Evolutionary conservation across 768 basidiomycete genomes (phyloP).

Genomic region (Amanita molliuscula): DNA sequence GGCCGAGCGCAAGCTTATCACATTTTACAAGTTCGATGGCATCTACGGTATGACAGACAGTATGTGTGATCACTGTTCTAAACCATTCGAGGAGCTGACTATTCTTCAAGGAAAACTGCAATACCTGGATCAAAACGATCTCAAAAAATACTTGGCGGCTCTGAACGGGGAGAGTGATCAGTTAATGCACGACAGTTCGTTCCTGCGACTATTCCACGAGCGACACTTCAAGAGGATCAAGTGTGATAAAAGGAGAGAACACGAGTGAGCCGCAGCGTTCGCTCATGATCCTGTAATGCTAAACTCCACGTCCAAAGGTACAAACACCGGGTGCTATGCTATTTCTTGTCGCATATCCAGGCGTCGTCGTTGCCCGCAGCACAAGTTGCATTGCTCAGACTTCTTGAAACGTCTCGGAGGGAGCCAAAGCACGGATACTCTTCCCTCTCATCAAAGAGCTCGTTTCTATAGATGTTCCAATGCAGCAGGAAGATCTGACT

Average conservation of each 20-base stretch:
- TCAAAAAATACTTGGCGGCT: slow-evolving; percentile 44
- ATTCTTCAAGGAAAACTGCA: slow-evolving; percentile 37
- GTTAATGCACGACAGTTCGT: slow-evolving; percentile 45
- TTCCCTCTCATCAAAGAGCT: slow-evolving; percentile 44
- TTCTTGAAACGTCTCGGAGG: slow-evolving; percentile 36
- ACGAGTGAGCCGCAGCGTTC: slow-evolving; percentile 29
- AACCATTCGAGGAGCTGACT: slow-evolving; percentile 5
- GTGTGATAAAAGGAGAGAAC: slow-evolving; percentile 44
- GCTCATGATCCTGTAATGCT: not conserved
- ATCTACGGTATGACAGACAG: slow-evolving; percentile 58
- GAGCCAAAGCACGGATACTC: slow-evolving; percentile 39
- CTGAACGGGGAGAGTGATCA: slow-evolving; percentile 44
- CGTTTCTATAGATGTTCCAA: slow-evolving; percentile 4
- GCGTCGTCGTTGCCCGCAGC: slow-evolving; percentile 38
- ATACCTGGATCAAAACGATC: slow-evolving; percentile 58
- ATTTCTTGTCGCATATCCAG: slow-evolving; percentile 69
- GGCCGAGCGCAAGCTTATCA: slow-evolving; percentile 31
- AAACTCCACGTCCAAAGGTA: slow-evolving; percentile 38
- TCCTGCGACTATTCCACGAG: slow-evolving; percentile 50
- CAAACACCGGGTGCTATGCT: slow-evolving; percentile 64
- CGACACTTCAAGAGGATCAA: slow-evolving; percentile 38
- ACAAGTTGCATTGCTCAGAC: slow-evolving; percentile 44
- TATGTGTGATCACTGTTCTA: slow-evolving; percentile 22
- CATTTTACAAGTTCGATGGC: slow-evolving; percentile 63
- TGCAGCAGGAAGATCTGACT: slow-evolving; percentile 22